These are phyloP conservation scores for Lolium multiflorum DNA, from an alignment of 176 grass and related monocot species.

Conservation along the genomic window DNA sequence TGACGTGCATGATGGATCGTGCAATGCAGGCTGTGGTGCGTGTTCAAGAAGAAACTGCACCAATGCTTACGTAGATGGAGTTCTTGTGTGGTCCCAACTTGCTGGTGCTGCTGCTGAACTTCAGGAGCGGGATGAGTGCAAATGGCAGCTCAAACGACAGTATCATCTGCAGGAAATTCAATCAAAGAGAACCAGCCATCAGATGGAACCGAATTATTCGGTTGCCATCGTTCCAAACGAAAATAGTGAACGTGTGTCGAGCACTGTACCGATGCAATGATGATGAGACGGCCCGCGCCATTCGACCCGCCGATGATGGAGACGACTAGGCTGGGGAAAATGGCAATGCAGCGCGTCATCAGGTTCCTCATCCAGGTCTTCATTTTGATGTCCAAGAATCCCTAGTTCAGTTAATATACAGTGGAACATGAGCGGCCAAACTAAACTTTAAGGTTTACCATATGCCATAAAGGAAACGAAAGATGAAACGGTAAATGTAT, in stretches of 20 bases:
- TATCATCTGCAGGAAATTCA: slow-evolving; percentile 46
- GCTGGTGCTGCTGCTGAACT: slow-evolving; percentile 49
- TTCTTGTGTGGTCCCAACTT: slow-evolving; percentile 96
- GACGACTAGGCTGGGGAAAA: slow-evolving; percentile 70
- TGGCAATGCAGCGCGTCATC: slow-evolving; percentile 61
- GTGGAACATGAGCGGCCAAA: not conserved
- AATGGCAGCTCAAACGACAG: slow-evolving; percentile 14
- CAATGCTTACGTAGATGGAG: slow-evolving; percentile 68
- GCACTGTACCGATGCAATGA: slow-evolving; percentile 77
- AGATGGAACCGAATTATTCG: no score
- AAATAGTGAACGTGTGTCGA: not conserved
- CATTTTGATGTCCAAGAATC: slow-evolving; percentile 34
- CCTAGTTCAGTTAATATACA: not conserved
- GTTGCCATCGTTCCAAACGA: not conserved
- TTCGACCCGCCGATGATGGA: slow-evolving; percentile 72
- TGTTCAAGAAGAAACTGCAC: slow-evolving; percentile 9
- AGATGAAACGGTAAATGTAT: not conserved
- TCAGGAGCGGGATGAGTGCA: slow-evolving; percentile 15
- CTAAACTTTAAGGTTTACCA: not conserved
- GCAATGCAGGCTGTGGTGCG: not conserved
- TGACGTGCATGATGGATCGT: not conserved
- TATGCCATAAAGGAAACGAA: no score
- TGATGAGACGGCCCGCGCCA: slow-evolving; percentile 83
- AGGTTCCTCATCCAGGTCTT: slow-evolving; percentile 16
- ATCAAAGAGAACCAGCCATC: not conserved